These are phyloP conservation scores for Limnomonas spitsbergensis DNA, from an alignment of 139 green algal genomes.

Conservation along the genomic window DNA sequence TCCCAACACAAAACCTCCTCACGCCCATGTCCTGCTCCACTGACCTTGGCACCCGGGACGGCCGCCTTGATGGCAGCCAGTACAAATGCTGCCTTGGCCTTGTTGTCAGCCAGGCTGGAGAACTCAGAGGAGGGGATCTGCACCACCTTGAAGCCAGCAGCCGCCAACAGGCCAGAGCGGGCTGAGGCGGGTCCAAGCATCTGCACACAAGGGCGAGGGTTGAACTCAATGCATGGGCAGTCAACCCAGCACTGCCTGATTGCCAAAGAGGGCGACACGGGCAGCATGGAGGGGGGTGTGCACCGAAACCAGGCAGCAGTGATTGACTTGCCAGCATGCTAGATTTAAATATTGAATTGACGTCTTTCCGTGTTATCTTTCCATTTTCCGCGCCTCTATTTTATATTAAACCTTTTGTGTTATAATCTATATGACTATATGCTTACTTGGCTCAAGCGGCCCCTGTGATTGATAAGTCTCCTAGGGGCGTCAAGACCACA, in stretches of 20 bases:
- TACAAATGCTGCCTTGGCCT: conserved; percentile 34
- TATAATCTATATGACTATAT: too few species aligned
- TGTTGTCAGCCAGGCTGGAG: conserved; percentile 11
- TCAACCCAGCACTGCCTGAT: too few species aligned
- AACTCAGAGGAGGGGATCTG: conserved; percentile 19
- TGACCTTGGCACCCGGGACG: conserved; percentile 28
- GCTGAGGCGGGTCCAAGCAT: conserved; percentile 38
- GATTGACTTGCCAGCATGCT: too few species aligned
- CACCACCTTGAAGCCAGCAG: conserved; percentile 45
- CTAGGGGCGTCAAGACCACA: too few species aligned
- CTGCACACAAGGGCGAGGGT: too few species aligned
- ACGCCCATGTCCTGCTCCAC: background rate
- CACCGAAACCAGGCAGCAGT: too few species aligned
- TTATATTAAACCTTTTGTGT: conserved; percentile 1
- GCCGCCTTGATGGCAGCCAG: conserved; percentile 43
- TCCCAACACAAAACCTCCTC: background rate
- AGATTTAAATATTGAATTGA: background rate
- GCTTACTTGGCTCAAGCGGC: too few species aligned
- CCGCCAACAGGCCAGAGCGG: conserved; percentile 27
- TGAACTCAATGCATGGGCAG: too few species aligned
- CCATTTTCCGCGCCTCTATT: background rate
- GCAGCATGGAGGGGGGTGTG: too few species aligned
- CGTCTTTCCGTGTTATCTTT: background rate
- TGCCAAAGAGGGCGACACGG: too few species aligned
- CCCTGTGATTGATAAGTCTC: too few species aligned